phyloP scores from a whole-genome alignment of 345 rosid genomes.

The Viola odorata region DNA sequence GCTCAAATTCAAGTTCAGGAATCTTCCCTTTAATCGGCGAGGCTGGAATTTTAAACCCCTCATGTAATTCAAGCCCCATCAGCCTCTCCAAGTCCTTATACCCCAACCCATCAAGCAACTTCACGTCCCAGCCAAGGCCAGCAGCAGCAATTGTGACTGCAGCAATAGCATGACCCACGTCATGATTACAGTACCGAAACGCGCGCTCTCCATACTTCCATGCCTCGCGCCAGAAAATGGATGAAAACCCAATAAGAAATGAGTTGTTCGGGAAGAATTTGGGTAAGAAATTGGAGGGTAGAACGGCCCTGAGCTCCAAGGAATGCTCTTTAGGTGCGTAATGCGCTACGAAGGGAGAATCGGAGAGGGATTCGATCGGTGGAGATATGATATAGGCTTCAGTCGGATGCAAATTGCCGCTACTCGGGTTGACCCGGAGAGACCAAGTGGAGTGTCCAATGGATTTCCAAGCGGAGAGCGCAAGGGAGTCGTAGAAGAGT shows the following conservation, averaged over 20 bases:
- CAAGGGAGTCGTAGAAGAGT: conserved; percentile 62
- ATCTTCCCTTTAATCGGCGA: conserved; percentile 40
- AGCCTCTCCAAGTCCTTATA: conserved; percentile 47
- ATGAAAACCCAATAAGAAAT: conserved; percentile 63
- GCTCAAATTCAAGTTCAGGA: conserved; percentile 68
- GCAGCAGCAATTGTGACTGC: conserved; percentile 76
- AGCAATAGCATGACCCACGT: conserved; percentile 78
- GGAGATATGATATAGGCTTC: conserved; percentile 76
- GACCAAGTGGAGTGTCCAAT: conserved; percentile 80
- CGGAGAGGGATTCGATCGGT: conserved; percentile 38
- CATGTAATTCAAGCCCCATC: conserved; percentile 48
- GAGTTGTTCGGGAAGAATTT: conserved; percentile 43
- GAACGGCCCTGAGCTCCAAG: conserved; percentile 62
- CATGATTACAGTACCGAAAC: conserved; percentile 80
- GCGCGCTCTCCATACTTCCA: conserved; percentile 96
- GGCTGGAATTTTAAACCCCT: conserved; percentile 36
- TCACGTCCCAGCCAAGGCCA: conserved; percentile 82
- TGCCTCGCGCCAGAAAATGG: conserved; percentile 90
- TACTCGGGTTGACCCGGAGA: conserved; percentile 90
- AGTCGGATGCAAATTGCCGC: conserved; percentile 86
- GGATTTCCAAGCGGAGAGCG: conserved; percentile 94
- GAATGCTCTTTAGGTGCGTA: conserved; percentile 78
- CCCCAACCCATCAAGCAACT: conserved; percentile 80
- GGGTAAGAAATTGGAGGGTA: conserved; percentile 43
- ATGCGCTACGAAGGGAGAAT: conserved; percentile 62